phyloP scores from a whole-genome alignment of 371 early-diverging fungal genomes.

The Apophysomyces ossiformis region DNA sequence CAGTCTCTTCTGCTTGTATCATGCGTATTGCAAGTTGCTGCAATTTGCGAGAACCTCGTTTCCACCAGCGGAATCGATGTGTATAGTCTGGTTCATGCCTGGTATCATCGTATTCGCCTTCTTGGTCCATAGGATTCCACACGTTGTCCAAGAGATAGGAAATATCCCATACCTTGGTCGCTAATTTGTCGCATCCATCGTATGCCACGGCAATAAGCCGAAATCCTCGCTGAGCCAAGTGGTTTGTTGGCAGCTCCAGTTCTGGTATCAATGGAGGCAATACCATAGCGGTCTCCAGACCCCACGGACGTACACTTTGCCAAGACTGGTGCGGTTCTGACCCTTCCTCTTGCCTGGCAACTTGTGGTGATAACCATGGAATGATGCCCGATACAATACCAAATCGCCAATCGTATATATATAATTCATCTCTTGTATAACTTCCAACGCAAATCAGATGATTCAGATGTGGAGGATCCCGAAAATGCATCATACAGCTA shows the following conservation, averaged over 20 bases:
- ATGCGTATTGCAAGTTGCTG: slow-evolving; percentile 18
- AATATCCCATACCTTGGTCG: slow-evolving; percentile 30
- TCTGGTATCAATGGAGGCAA: slow-evolving; percentile 16
- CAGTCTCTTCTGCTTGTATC: slow-evolving; percentile 10
- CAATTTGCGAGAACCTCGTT: slow-evolving; percentile 10
- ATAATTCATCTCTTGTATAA: slow-evolving; percentile 32
- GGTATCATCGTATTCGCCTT: background rate
- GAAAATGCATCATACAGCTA: slow-evolving; percentile 41
- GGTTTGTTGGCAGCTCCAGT: background rate
- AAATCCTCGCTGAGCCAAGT: slow-evolving; percentile 17
- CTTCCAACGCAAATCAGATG: slow-evolving; percentile 39
- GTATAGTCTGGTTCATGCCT: slow-evolving; percentile 3
- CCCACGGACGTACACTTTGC: slow-evolving; percentile 24
- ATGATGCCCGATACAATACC: slow-evolving; percentile 13
- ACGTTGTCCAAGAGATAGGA: slow-evolving; percentile 17
- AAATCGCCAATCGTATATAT: slow-evolving; percentile 38
- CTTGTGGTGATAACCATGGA: background rate
- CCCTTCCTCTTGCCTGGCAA: background rate
- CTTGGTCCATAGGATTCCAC: slow-evolving; percentile 19
- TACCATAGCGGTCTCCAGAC: slow-evolving; percentile 24
- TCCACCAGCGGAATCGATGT: slow-evolving; percentile 20
- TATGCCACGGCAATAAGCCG: slow-evolving; percentile 27
- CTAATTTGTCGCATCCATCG: slow-evolving; percentile 19
- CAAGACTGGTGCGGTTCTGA: background rate
- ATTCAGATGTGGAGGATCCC: slow-evolving; percentile 34